Base-by-base conservation (phyloP, 371 early-diverging fungal species). In the Mortierella sp. region DNA sequence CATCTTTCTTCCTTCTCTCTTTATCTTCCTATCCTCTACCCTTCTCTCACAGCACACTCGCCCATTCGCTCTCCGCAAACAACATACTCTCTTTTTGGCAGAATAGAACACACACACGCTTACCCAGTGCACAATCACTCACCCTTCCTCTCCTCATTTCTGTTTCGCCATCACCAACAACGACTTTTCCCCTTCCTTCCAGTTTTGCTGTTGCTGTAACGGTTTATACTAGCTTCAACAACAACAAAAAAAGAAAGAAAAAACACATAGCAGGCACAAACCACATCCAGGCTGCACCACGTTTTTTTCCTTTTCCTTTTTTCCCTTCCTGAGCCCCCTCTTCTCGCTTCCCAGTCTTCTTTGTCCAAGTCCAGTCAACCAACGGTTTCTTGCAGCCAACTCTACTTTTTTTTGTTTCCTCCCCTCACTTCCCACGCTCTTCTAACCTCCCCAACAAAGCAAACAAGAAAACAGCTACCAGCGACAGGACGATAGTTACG, bases 81-180 rank as follows among this genome's bases (percentile, higher is more conserved):
- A n/a, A 55, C 16, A 13, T 2, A 2, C 16, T 50, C 3, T 50
- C 50, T 50, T 50, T 50, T 50, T 50, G 50, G 50, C 50, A 50
- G 16, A 50, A 50, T 50, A 50, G 50, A 50, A 50, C 14, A 50
- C 42, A 16, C 50, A 50, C 50, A 0, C 16, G n/a, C n/a, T n/a
- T 50, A 16, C 16, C 42, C 50, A 50, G 14, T 13, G 50, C 11
- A 50, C 50, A 50, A 9, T 13, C 50, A 50, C 14, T 50, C 50
- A 13, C 50, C 50, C 50, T 47, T 16, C 28, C 34, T 63, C 31
- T 31, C 21, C 26, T 38, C 42, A 38, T 1, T 57, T 26, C 14
- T 57, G 31, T 70, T 70, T 54, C 63, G 34, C 63, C 63, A 63
- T 63, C 63, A 63, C 63, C 63, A 38, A 1, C 42, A 38, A 38